Evolutionary conservation across 2,329 filamentous ascomycete genomes (phyloP).

Genomic region (Aspergillus costaricaensis): DNA sequence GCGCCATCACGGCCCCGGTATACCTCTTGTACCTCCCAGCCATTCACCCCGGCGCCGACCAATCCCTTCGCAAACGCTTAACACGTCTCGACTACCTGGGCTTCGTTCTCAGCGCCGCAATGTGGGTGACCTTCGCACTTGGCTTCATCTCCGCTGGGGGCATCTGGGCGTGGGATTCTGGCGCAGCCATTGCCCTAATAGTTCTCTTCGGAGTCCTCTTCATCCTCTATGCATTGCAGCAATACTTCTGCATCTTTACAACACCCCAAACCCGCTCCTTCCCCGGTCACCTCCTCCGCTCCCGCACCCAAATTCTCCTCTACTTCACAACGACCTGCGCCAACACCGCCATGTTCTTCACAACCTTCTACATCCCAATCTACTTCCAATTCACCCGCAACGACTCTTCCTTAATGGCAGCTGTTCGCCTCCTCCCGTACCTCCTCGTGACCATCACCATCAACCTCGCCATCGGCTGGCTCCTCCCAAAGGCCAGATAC

Average conservation of each 20-base stretch:
- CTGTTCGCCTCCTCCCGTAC: conserved; percentile 37
- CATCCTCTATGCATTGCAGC: conserved; percentile 50
- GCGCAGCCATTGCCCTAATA: conserved; percentile 18
- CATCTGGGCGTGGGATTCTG: conserved; percentile 51
- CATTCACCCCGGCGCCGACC: conserved; percentile 26
- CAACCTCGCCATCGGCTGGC: conserved; percentile 21
- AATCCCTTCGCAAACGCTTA: conserved; percentile 25
- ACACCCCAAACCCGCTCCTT: conserved; percentile 49
- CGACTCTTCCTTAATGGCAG: conserved; percentile 36
- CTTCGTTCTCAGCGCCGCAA: conserved; percentile 45
- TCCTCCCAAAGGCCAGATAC: conserved; percentile 22
- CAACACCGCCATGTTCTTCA: conserved; percentile 37
- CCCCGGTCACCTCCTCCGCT: conserved; percentile 50
- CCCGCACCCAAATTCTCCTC: conserved; percentile 43
- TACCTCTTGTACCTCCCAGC: conserved; percentile 49
- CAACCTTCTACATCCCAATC: conserved; percentile 57
- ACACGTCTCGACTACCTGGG: conserved; percentile 51
- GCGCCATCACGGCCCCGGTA: conserved; percentile 46
- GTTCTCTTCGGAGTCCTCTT: conserved; percentile 47
- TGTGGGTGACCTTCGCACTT: conserved; percentile 47
- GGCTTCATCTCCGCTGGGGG: conserved; percentile 56
- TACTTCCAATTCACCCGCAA: conserved; percentile 57
- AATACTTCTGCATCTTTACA: conserved; percentile 49
- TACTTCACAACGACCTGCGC: conserved; percentile 45
- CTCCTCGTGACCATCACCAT: conserved; percentile 28